Conservation (phyloP, 163 green algal species). For the Chlorella variabilis region DNA sequence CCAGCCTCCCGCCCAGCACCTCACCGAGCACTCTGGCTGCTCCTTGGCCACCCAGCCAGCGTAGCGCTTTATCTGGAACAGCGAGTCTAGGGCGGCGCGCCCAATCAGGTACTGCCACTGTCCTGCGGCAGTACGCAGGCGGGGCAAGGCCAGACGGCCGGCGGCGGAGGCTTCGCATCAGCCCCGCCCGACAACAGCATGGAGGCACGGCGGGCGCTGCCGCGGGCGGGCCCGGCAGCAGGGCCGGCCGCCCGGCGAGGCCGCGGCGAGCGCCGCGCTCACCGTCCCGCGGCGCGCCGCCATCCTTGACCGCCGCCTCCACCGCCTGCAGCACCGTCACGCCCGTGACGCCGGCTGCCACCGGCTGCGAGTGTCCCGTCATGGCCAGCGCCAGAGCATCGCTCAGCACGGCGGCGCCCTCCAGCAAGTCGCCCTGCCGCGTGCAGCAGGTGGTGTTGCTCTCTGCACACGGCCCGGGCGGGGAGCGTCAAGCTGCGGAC, state of each 20-base stretch:
- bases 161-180: no score
- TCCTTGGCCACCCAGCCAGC: background rate
- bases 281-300: background rate
- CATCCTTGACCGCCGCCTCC: background rate
- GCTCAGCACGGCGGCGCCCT: background rate
- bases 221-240: no score
- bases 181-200: no score
- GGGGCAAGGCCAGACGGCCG: no score
- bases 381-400: background rate
- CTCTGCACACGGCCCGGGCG: background rate
- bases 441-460: constrained; percentile 6
- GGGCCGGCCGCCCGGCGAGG: no score
- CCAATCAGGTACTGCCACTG: background rate
- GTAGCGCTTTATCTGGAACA: background rate
- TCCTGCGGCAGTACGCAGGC: background rate
- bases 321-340: background rate
- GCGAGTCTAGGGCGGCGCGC: background rate
- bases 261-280: background rate
- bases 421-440: constrained; percentile 10
- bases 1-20: background rate
- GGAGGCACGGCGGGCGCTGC: no score
- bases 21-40: background rate
- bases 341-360: background rate
- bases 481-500: no score
- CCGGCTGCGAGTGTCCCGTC: background rate